Evolutionary conservation across 768 basidiomycete genomes (phyloP), one percentile per base, ranked within the genome.

Genomic region (Clavulina sp.): DNA sequence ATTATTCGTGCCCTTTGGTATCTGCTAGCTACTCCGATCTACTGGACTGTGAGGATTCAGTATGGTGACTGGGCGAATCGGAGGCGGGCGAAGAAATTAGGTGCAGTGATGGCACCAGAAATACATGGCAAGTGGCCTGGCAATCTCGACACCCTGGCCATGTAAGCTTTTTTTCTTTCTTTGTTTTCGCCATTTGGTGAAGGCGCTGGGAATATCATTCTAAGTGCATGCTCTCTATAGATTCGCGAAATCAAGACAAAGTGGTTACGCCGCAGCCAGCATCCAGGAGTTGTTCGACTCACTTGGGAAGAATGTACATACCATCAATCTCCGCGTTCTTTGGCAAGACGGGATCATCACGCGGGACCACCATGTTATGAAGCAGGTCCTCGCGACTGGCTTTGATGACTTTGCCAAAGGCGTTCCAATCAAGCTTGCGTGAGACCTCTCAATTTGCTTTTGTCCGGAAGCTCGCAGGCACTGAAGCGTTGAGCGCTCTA

Each of bases 61-160:
- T 26, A 50, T 2, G 7, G 19, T 7, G 28, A 51, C 29, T 52
- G 51, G 51, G 23, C 32, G 28, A 52, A 50, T 21, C 19, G 26
- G 3, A 21, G n/a, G 4, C 24, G 38, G 21, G 51, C 53, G 3
- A 3, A 26, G 53, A 50, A 44, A 38, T 23, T 41, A 7, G 4
- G 66, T 66, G 54, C 68, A 63, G 1, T 28, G 13, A 9, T 46
- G 9, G 74, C 80, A 47, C 78, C 77, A 3, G 65, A 70, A 21
- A 74, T 82, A 13, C 65, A 72, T 16, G 81, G 81, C 5, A 77
- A 73, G 65, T 81, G 79, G 78, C 81, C 80, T 2, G 82, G 82
- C n/a, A 84, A 84, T 60, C 65, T 84, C 58, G 82, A 85, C 58
- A 62, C 84, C 46, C 69, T 81, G 51, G 59, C 80, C 44, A 67